Percentiles rank a stretch among this genome's conserved stretches.
Evolutionary conservation across 345 rosid genomes (phyloP).

Genomic region (Viola odorata): DNA sequence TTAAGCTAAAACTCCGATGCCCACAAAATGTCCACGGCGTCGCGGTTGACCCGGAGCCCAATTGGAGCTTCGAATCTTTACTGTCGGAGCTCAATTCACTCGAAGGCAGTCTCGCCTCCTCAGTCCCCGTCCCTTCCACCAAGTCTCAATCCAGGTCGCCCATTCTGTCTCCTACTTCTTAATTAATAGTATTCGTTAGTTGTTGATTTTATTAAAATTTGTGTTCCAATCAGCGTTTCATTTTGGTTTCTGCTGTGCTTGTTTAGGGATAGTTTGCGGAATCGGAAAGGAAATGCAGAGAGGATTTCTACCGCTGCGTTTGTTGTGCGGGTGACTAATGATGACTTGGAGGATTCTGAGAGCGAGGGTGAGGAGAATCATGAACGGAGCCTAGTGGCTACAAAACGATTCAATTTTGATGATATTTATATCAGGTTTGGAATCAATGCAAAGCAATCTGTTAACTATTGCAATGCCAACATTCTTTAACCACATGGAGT

Average conservation of each 20-base stretch:
- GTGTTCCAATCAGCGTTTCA: no score
- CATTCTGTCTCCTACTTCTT: not conserved
- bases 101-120: conserved; percentile 55
- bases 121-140: conserved; percentile 32
- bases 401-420: conserved; percentile 42
- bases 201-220: no score
- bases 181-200: not conserved
- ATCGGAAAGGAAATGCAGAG: conserved; percentile 21
- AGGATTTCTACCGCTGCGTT: conserved; percentile 38
- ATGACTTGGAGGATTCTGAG: conserved; percentile 46
- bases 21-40: conserved; percentile 52
- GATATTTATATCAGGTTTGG: conserved; percentile 51
- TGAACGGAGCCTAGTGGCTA: conserved; percentile 23
- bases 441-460: not conserved
- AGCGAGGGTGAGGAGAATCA: conserved; percentile 29
- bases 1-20: conserved; percentile 55
- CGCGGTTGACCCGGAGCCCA: conserved; percentile 59
- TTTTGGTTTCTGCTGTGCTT: not conserved
- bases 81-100: conserved; percentile 59
- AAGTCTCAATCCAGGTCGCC: conserved; percentile 42
- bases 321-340: conserved; percentile 55
- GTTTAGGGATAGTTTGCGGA: conserved; percentile 15
- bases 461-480: not conserved
- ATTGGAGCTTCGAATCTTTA: conserved; percentile 62
- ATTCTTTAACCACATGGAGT: not conserved